A percentile compares a stretch with the other conserved stretches of the same genome.
These are phyloP conservation scores for Triticum dicoccoides DNA, from an alignment of 176 grass and related monocot species.

Conservation along the genomic window DNA sequence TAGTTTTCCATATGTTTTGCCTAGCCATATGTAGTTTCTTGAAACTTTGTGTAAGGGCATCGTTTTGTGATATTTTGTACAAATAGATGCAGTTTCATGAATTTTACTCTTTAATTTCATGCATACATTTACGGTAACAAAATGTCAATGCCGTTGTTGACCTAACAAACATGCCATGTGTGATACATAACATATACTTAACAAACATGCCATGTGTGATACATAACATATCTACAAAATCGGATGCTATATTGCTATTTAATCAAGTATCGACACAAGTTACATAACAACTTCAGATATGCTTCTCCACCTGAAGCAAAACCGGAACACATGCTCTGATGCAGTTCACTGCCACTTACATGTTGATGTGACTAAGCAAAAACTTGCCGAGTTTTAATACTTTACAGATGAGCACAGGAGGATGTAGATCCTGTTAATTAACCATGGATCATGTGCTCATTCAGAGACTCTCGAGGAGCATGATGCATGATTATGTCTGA, in stretches of 20 bases:
- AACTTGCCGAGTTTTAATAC: constrained; percentile 27
- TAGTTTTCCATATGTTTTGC: background rate
- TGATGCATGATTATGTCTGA: constrained; percentile 21
- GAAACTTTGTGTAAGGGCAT: background rate
- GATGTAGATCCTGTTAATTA: constrained; percentile 28
- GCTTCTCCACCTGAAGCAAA: constrained; percentile 25
- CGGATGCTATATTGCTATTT: constrained; percentile 1
- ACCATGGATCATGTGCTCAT: constrained; percentile 31
- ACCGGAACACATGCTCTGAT: constrained; percentile 25
- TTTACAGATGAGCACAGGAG: constrained; percentile 42
- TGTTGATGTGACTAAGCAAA: constrained; percentile 20
- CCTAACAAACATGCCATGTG: background rate
- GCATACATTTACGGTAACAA: background rate
- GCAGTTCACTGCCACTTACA: constrained; percentile 31
- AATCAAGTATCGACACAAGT: constrained; percentile 26
- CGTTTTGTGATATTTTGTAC: background rate
- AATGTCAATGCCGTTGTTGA: background rate
- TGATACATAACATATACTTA: background rate
- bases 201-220: background rate
- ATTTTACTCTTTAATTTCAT: background rate
- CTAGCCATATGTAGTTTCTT: background rate
- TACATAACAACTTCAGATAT: constrained; percentile 6
- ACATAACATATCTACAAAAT: background rate
- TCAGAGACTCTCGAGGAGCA: constrained; percentile 13
- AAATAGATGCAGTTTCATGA: background rate